phyloP scores from a whole-genome alignment of 441 rosid genomes.

The Gossypium laxum region DNA sequence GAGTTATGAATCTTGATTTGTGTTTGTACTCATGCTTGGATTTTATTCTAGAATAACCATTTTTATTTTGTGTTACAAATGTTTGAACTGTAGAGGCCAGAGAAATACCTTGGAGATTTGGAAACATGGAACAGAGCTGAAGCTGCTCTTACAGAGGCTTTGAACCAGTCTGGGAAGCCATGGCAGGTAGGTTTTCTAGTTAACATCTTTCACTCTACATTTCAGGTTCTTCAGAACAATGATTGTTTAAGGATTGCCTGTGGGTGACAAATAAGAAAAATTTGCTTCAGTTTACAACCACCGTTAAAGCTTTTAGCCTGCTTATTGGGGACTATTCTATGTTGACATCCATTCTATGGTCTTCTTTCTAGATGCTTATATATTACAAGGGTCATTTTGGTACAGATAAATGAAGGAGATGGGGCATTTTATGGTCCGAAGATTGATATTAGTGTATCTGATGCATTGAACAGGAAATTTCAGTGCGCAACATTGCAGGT shows the following conservation, averaged over 20 bases:
- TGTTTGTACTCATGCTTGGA: background rate
- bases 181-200: slow-evolving; percentile 55
- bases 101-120: slow-evolving; percentile 69
- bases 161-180: slow-evolving; percentile 68
- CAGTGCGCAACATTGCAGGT: slow-evolving; percentile 98
- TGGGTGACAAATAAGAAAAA: background rate
- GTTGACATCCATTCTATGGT: background rate
- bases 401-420: slow-evolving; percentile 80
- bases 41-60: background rate
- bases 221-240: background rate
- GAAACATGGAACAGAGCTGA: slow-evolving; percentile 90
- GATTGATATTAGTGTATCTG: slow-evolving; percentile 94
- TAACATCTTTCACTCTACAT: background rate
- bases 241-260: slow-evolving; percentile 3
- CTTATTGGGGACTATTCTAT: background rate
- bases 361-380: slow-evolving; percentile 12
- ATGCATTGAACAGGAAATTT: slow-evolving; percentile 81
- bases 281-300: background rate
- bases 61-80: slow-evolving; percentile 9
- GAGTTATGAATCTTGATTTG: background rate
- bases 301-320: background rate
- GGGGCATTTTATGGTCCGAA: slow-evolving; percentile 99
- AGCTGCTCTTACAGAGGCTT: slow-evolving; percentile 64
- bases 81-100: slow-evolving; percentile 65
- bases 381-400: slow-evolving; percentile 13